Base-by-base conservation (phyloP, 1,284 basidiomycete species). In the Ustilago sp. region DNA sequence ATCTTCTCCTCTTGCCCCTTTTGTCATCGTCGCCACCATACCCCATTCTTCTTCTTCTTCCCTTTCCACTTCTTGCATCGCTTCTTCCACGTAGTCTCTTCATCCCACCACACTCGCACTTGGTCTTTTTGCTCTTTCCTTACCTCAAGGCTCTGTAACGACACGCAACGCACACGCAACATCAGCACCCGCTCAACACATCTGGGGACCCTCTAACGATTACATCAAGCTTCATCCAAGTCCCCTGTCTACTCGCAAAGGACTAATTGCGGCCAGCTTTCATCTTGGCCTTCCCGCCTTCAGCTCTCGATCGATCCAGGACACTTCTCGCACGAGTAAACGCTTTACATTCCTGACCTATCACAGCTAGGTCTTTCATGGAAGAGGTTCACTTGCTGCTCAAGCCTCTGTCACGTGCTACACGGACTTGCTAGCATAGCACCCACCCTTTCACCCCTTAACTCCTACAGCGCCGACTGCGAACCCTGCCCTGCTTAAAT, bases 141-240 rank as follows among this genome's bases (percentile, higher is more conserved):
- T 19, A 47, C 15, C 3, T 53, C 35, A 68, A 53, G 39, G 38
- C 41, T n/a, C 36, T 51, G 39, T 54, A 66, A 66, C 63, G 57
- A 55, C 50, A 48, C 52, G 63, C 41, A 59, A 66, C 68, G 68
- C 38, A 60, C 53, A 39, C 17, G 36, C 38, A 50, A 34, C 17
- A 8, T n/a, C 43, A 68, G 4, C 54, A 11, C 38, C 54, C 11
- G 15, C 54, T 39, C n/a, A n/a, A 19, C 39, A 8, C 38, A 19
- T 41, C 35, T 41, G 31, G 36, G 36, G 19, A 39, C 15, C 28
- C 31, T 31, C 38, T 50, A 9, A 50, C 48, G 48, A 50, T 28
- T 15, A 45, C 17, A 45, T 19, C n/a, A 17, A 17, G 34, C 51
- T 56, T 45, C 4, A 12, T 31, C 11, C 28, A 11, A 56, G 36